Base-by-base conservation (phyloP, 371 early-diverging fungal genomes). In the Mucor lusitanicus region DNA sequence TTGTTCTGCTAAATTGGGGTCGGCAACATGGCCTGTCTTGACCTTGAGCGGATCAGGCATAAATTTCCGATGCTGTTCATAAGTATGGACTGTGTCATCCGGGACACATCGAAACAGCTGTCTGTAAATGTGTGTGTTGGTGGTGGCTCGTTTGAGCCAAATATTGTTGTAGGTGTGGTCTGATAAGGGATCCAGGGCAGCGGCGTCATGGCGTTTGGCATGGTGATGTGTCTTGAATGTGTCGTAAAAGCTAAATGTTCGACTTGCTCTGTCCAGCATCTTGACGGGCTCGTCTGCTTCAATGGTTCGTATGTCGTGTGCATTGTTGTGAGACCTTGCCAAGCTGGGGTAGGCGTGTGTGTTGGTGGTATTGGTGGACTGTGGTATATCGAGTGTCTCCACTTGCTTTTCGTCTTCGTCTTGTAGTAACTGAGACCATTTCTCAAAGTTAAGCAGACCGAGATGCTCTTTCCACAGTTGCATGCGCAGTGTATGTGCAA, bases 391-490 rank as follows among this genome's bases (percentile, higher is more conserved):
- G 32, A 63, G 56, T 21, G 44, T 56, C 17, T 68, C 58, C 8
- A 63, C 57, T 28, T 42, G 12, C 6, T 42, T 23, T 30, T 67
- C 30, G 11, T 30, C 39, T n/a, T 33, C 55, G 2, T n/a, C 48
- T 53, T 67, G 19, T 23, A 70, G 39, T 42, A 78, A 50, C 7
- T 67, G 46, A 19, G 70, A 62, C 82, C 82, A 81, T n/a, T 83
- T 77, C 9, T 77, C 67, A 21, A 74, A 71, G 12, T 80, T 79
- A 12, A 92, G 64, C 1, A 93, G 70, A 7, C 97, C 97, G 12
- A 92, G 69, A 71, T 96, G 96, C 69, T 96, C 96, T 61, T 89
- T 90, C 80, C 94, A 94, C n/a, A 96, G 71, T 42, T 87, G 86
- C 67, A 87, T 84, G 0, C 96, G 87, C 57, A 96, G 75, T 8